Evolutionary conservation across 1,284 basidiomycete genomes (phyloP), one percentile per base, ranked within the genome.

Genomic region (Moesziomyces globuligerus): DNA sequence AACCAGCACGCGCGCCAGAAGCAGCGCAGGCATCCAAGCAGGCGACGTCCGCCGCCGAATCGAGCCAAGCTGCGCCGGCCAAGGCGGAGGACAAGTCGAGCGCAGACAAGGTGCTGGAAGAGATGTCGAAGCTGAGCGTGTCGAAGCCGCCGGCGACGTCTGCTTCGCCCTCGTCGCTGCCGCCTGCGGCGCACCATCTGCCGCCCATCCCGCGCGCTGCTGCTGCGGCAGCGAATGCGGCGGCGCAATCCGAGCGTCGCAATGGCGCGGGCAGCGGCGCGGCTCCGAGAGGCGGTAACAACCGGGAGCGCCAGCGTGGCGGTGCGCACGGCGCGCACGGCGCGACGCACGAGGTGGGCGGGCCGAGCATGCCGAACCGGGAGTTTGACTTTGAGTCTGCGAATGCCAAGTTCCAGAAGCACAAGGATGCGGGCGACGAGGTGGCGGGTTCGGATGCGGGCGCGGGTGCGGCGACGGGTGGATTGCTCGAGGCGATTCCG

Each of bases 331-430:
- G n/a, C n/a, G n/a, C n/a, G n/a, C n/a, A n/a, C n/a, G n/a, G 29
- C 21, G 9, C 21, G 25, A 13, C 32, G 18, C 6, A 29, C n/a
- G 50, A 60, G 3, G 39, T 54, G 13, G 44, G 49, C 21, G 67
- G 67, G 21, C 62, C 67, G 1, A 55, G 51, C 26, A 69, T 79
- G 40, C 76, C 76, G 3, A 57, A 66, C 44, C 48, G 52, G 15
- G 80, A 82, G 34, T 82, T 76, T 36, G 80, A 82, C 45, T 82
- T 82, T 46, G 80, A 77, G 52, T 69, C 53, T 7, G 78, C 79
- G 20, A 82, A 82, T 55, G 78, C 79, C 20, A 74, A 72, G 48
- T 82, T 82, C 56, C 50, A 59, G 34, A 80, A 80, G 58, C 69
- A 72, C 37, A 57, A 54, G 17, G 45, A 68, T 3, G 50, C 38